Evolutionary conservation across 2,329 filamentous ascomycete genomes (phyloP), one percentile per base, ranked within the genome.

Genomic region (Microcyclosporella mali): DNA sequence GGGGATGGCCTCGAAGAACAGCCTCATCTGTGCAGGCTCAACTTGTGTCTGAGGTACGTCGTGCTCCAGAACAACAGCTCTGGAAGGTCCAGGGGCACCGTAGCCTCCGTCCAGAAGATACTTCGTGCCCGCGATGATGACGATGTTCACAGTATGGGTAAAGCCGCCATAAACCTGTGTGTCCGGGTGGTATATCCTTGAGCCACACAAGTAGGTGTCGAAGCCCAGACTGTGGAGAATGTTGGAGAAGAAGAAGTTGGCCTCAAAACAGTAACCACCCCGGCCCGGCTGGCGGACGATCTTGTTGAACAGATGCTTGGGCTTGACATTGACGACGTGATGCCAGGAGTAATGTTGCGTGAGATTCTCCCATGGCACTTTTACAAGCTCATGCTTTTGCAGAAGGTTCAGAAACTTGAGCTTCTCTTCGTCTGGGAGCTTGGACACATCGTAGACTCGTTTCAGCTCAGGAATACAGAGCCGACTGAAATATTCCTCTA

Each of bases 251-350:
- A 81, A 61, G 6, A 63, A 58, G 28, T 76, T 77, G 46, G 70
- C 76, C 57, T 81, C 77, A 73, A 81, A 77, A 58, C 77, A 80
- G 45, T 80, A 80, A 1, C 77, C 78, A 28, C 78, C 77, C 35
- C 74, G 60, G 2, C 68, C 66, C 34, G 43, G 47, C 21, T 64
- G 63, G 2, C 72, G 43, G 6, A 60, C 68, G 25, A 81, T 66
- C 57, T 80, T 80, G 18, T 70, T 61, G 55, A 71, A 80, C 6
- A 80, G 57, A 1, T 61, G 58, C 10, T 73, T 58, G 0, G 71
- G 65, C 40, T 78, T 67, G 19, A 78, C 60, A 1, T 70, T 70
- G 32, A 79, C 67, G 17, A 58, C 58, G 38, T 69, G 70, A 34
- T 69, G 63, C n/a, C 63, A 61, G 2, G 71, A 72, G 54, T 76